Evolutionary conservation across 495 filamentous ascomycete genomes (phyloP).

Genomic region (Echria macrotheca): DNA sequence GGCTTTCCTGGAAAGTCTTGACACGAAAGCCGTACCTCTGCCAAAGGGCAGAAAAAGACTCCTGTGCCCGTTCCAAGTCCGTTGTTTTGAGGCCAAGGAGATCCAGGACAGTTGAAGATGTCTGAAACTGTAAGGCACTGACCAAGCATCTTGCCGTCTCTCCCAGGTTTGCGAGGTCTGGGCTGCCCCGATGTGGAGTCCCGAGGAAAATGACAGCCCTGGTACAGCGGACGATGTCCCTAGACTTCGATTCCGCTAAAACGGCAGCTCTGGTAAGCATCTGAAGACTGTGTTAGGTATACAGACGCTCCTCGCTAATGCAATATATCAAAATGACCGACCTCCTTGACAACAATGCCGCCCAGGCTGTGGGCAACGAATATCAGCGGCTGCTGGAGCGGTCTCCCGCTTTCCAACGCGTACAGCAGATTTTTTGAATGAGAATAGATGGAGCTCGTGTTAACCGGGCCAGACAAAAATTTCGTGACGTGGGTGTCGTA

Average conservation of each 20-base stretch:
- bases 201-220: constrained; percentile 34
- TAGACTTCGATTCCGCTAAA: not conserved
- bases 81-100: constrained; percentile 7
- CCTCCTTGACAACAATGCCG: constrained; percentile 1
- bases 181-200: constrained; percentile 33
- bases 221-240: constrained; percentile 15
- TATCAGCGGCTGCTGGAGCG: not conserved
- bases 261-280: not conserved
- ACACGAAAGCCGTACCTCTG: constrained; percentile 12
- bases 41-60: constrained; percentile 13
- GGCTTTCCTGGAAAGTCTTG: constrained; percentile 17
- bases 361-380: not conserved
- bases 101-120: constrained; percentile 8
- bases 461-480: not conserved
- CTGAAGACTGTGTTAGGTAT: not conserved
- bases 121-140: constrained; percentile 1
- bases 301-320: too few relatives aligned
- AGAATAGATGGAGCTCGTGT: not conserved
- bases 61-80: constrained; percentile 11
- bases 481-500: constrained; percentile 1
- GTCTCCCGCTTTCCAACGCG: not conserved
- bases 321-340: not conserved
- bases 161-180: constrained; percentile 1
- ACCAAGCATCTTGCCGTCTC: not conserved
- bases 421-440: not conserved